Base-by-base conservation (phyloP, 2,329 filamentous ascomycete species). In the Cladosporium austrohemisphaericum region DNA sequence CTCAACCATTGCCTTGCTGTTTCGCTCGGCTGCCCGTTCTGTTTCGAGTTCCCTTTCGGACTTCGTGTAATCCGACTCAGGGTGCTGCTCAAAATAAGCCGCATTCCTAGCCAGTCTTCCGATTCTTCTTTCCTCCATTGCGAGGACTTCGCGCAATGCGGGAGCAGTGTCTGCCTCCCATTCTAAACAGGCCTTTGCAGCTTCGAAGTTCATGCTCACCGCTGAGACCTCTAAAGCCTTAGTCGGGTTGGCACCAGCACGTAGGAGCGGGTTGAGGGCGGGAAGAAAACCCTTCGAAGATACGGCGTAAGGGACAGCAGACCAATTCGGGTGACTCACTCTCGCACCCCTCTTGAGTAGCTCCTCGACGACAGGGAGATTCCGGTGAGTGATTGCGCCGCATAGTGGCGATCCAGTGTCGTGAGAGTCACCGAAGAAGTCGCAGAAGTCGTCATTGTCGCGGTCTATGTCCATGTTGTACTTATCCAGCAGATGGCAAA, bases 401-500 rank as follows among this genome's bases (percentile, higher is more conserved):
- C 47, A 49, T 8, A 51, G 38, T 10, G 54, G 52, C 8, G 54
- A 49, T 2, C 54, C 52, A 5, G 33, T 20, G 14, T 56, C 37
- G 19, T 32, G 10, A 26, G 33, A 6, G 23, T 38, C 32, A 7
- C 41, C 26, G 10, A 25, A 19, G 14, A 51, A 49, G 25, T 56
- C 16, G 5, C 47, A 48, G 2, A 54, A 16, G 35, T 49, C 46
- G 14, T 52, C 50, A 5, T 37, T 49, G 28, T 55, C 48, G 1
- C 29, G 32, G 13, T 56, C 23, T 11, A 54, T 51, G 31, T 54
- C 44, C 43, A 56, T 50, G 10, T 49, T 19, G 31, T 56, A 43
- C 5, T 31, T 16, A 20, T 54, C 52, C n/a, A 56, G 33, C 1
- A 54, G 50, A 33, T 52, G 41, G 16, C 37, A 43, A 4, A 56